Conservation (phyloP, 208 protist genomes). For the Leptomonas seymouri region DNA sequence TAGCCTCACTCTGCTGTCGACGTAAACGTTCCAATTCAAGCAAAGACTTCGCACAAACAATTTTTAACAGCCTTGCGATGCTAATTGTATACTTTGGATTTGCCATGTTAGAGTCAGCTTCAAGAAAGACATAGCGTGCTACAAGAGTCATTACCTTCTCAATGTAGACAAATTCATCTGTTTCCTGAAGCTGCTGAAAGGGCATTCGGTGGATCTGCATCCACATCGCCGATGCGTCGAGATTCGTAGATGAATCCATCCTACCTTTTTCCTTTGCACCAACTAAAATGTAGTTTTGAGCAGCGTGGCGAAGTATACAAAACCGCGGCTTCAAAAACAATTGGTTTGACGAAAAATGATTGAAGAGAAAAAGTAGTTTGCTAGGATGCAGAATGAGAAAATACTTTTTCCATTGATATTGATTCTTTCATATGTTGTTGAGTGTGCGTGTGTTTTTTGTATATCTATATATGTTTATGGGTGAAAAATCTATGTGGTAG, state of each 20-base stretch:
- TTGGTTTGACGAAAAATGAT: too few relatives aligned
- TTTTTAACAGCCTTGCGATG: conserved; percentile 62
- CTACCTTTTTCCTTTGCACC: not conserved
- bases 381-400: too few relatives aligned
- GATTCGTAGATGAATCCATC: conserved; percentile 11
- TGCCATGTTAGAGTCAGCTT: conserved; percentile 62
- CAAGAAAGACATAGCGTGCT: conserved; percentile 51
- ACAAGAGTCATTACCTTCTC: conserved; percentile 64
- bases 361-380: too few relatives aligned
- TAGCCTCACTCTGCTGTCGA: conserved; percentile 17
- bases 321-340: too few relatives aligned
- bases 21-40: conserved; percentile 37
- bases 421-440: too few relatives aligned
- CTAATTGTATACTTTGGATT: conserved; percentile 55
- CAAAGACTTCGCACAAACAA: conserved; percentile 52
- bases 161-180: conserved; percentile 54
- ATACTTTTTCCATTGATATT: too few relatives aligned
- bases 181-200: conserved; percentile 66
- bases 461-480: too few relatives aligned
- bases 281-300: not conserved
- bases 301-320: too few relatives aligned
- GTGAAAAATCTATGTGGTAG: too few relatives aligned
- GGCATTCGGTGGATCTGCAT: conserved; percentile 73
- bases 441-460: too few relatives aligned
- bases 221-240: conserved; percentile 53